phyloP scores from a whole-genome alignment of 176 grass and related monocot genomes.

The Miscanthus lutarioriparius region DNA sequence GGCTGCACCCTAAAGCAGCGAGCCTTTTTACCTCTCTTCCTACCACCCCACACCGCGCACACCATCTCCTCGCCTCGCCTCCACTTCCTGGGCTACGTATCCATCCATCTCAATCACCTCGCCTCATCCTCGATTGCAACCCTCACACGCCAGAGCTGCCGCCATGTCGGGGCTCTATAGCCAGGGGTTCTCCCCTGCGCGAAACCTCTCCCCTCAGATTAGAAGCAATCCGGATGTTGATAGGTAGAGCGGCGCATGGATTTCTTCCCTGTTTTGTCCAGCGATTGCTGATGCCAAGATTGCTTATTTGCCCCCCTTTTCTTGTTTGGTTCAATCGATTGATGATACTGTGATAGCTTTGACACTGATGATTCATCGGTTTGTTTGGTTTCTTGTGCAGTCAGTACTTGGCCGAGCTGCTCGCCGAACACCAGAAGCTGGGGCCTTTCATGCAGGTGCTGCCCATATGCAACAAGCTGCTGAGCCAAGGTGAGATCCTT shows the following conservation, averaged over 20 bases:
- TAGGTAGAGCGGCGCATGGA: slow-evolving; percentile 62
- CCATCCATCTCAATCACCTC: slow-evolving; percentile 2
- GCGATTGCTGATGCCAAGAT: slow-evolving; percentile 51
- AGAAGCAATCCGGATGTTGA: slow-evolving; percentile 74
- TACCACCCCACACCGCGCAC: slow-evolving; percentile 42
- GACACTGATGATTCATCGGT: slow-evolving; percentile 1
- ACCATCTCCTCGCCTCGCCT: slow-evolving; percentile 29
- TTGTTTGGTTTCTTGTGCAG: background rate
- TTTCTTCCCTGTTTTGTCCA: slow-evolving; percentile 32
- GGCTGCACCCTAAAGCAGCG: slow-evolving; percentile 54
- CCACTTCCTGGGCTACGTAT: slow-evolving; percentile 14
- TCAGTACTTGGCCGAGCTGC: too few species aligned
- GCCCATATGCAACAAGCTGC: too few species aligned
- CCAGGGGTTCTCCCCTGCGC: slow-evolving; percentile 80
- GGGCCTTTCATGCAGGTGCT: too few species aligned
- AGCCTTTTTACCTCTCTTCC: slow-evolving; percentile 54
- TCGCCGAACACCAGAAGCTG: too few species aligned
- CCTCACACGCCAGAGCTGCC: slow-evolving; percentile 17
- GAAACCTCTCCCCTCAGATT: slow-evolving; percentile 83
- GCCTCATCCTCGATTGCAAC: slow-evolving; percentile 28
- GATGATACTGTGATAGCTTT: slow-evolving; percentile 10
- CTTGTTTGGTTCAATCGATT: slow-evolving; percentile 15
- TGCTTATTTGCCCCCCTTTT: slow-evolving; percentile 28
- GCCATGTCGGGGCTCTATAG: slow-evolving; percentile 87
- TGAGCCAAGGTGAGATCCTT: too few species aligned